Percentiles rank a stretch among this genome's conserved stretches.
These are phyloP conservation scores for Capsicum pubescens DNA, from an alignment of 257 asterid species.

Conservation along the genomic window DNA sequence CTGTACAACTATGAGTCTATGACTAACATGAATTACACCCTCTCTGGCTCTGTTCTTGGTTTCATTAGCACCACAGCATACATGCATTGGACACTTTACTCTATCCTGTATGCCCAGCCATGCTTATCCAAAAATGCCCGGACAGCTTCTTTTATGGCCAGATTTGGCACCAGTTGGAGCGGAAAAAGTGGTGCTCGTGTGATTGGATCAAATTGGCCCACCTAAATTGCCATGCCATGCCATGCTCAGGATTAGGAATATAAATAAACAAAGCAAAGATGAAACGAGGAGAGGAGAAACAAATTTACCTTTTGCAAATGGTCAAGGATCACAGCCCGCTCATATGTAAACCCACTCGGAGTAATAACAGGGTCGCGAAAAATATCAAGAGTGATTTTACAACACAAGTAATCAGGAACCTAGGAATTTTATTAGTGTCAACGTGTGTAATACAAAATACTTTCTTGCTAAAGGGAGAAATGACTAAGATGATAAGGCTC, in stretches of 20 bases:
- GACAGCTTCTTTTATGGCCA: slow-evolving; percentile 94
- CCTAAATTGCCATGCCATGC: slow-evolving; percentile 47
- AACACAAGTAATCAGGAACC: slow-evolving; percentile 92
- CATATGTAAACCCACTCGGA: slow-evolving; percentile 94
- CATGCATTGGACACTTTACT: slow-evolving; percentile 37
- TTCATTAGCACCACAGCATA: background rate
- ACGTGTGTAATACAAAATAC: background rate
- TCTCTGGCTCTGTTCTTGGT: slow-evolving; percentile 1
- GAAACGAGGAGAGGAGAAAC: background rate
- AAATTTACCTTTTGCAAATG: slow-evolving; percentile 73
- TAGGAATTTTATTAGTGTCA: slow-evolving; percentile 47
- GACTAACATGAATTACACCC: background rate
- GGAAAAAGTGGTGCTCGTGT: slow-evolving; percentile 72
- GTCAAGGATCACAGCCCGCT: slow-evolving; percentile 81
- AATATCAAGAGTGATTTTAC: slow-evolving; percentile 79
- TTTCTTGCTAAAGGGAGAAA: slow-evolving; percentile 15
- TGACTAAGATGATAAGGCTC: background rate
- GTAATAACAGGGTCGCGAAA: slow-evolving; percentile 95
- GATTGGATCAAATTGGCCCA: slow-evolving; percentile 85
- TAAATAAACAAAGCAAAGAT: slow-evolving; percentile 20
- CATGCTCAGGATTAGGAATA: slow-evolving; percentile 18
- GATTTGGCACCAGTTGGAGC: slow-evolving; percentile 77
- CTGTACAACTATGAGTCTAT: slow-evolving; percentile 10
- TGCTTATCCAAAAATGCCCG: slow-evolving; percentile 64
- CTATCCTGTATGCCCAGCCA: slow-evolving; percentile 87